A percentile compares a stretch with the other conserved stretches of the same genome.
Conservation (phyloP, 768 basidiomycete genomes). For the Boletales sp. region DNA sequence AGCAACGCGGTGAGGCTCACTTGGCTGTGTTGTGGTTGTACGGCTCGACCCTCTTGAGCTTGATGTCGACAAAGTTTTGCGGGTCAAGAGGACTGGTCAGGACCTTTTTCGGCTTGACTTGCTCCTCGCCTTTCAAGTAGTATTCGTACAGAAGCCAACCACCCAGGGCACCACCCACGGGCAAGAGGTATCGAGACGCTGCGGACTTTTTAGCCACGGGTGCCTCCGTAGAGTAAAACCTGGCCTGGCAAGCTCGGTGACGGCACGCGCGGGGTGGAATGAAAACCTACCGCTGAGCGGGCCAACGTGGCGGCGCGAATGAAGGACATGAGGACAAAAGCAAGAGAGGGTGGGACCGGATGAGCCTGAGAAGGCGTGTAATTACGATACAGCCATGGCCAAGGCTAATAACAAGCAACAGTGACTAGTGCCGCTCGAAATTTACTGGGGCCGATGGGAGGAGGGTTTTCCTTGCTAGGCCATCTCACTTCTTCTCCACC, state of each 20-base stretch:
- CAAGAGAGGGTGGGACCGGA: neutral
- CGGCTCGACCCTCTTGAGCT: constrained; percentile 72
- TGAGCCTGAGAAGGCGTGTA: constrained; percentile 11
- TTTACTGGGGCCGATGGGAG: constrained; percentile 5
- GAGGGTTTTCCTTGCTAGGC: constrained; percentile 13
- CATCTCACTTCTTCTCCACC: constrained; percentile 14
- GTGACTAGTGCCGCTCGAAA: constrained; percentile 9
- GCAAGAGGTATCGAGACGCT: constrained; percentile 42
- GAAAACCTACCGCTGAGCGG: constrained; percentile 38
- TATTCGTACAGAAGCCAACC: constrained; percentile 49
- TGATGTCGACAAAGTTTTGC: constrained; percentile 73
- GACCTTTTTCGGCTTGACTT: constrained; percentile 35
- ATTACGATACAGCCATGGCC: neutral
- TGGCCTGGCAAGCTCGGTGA: constrained; percentile 26
- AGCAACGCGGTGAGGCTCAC: constrained; percentile 36
- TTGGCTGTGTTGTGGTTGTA: constrained; percentile 95
- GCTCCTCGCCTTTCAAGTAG: constrained; percentile 33
- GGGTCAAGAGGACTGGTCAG: constrained; percentile 73
- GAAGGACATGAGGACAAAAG: constrained; percentile 39
- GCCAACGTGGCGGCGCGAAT: constrained; percentile 36
- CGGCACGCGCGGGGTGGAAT: neutral
- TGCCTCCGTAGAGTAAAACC: constrained; percentile 46
- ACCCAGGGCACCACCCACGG: constrained; percentile 36
- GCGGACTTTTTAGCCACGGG: constrained; percentile 46
- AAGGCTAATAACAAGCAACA: neutral